Evolutionary conservation across 2,329 filamentous ascomycete genomes (phyloP).

Genomic region (Orbilia brochopaga): DNA sequence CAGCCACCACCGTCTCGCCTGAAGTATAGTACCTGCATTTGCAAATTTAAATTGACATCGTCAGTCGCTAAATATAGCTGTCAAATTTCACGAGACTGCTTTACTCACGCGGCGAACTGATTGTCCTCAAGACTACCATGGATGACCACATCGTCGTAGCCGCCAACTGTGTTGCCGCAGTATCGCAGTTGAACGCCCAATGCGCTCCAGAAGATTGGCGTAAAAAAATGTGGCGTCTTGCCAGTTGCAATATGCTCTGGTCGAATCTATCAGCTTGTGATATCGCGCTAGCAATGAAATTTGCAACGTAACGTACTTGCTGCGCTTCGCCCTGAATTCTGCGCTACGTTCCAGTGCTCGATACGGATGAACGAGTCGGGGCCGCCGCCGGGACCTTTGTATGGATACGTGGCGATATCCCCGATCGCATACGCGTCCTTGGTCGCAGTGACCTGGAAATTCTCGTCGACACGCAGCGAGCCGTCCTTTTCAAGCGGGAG

Average conservation of each 20-base stretch:
- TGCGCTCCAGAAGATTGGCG: constrained; percentile 96
- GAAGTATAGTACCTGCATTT: constrained; percentile 37
- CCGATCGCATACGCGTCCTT: constrained; percentile 83
- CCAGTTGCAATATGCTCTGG: constrained; percentile 72
- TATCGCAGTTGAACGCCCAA: constrained; percentile 88
- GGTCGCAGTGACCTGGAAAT: constrained; percentile 76
- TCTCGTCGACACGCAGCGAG: constrained; percentile 80
- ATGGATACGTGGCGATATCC: constrained; percentile 94
- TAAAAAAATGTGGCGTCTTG: constrained; percentile 72
- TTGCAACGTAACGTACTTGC: constrained; percentile 60
- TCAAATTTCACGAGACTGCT: background rate
- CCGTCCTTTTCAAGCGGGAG: constrained; percentile 77
- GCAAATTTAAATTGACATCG: background rate
- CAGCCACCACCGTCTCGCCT: constrained; percentile 73
- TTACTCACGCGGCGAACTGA: constrained; percentile 78
- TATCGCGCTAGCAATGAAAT: background rate
- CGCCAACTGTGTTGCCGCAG: constrained; percentile 81
- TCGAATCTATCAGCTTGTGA: constrained; percentile 1
- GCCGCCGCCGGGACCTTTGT: constrained; percentile 83
- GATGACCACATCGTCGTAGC: constrained; percentile 85
- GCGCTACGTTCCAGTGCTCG: constrained; percentile 98
- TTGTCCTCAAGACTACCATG: constrained; percentile 76
- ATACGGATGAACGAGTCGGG: constrained; percentile 70
- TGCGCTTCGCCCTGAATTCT: constrained; percentile 83
- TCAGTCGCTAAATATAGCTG: background rate